phyloP scores from a whole-genome alignment of 805 yeast genomes.

The Candida sithepensis region DNA sequence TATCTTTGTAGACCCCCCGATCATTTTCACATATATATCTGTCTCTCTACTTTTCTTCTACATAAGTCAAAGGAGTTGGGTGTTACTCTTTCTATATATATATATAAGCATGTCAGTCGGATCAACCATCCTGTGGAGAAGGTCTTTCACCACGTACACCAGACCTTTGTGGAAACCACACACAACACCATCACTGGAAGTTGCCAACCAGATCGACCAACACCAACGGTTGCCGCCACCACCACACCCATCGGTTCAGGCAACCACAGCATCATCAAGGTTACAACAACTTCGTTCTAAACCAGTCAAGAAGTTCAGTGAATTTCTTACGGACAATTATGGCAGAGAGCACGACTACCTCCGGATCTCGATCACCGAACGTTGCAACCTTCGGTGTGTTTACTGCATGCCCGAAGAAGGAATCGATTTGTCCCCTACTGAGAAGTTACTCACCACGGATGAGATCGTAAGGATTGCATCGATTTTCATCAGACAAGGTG shows the following conservation, averaged over 20 bases:
- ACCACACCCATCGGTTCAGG: neutral
- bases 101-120: no score
- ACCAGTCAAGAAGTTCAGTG: constrained; percentile 32
- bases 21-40: no score
- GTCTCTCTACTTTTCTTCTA: no score
- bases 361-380: constrained; percentile 48
- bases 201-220: neutral
- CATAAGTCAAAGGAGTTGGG: no score
- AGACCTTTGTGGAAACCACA: no score
- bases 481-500: constrained; percentile 46
- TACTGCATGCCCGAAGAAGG: constrained; percentile 61
- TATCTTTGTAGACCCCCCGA: no score
- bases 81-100: no score
- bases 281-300: constrained; percentile 10
- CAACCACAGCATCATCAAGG: constrained; percentile 4
- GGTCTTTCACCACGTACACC: no score
- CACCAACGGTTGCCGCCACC: neutral
- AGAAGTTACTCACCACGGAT: constrained; percentile 36
- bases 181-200: no score
- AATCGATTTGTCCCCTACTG: constrained; percentile 42
- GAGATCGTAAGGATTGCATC: constrained; percentile 42
- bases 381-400: constrained; percentile 44
- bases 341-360: constrained; percentile 46
- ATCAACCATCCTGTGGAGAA: no score
- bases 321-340: constrained; percentile 42